Evolutionary conservation across 345 rosid genomes (phyloP), one percentile per base, ranked within the genome.

Genomic region (Mallotus nudiflorus): DNA sequence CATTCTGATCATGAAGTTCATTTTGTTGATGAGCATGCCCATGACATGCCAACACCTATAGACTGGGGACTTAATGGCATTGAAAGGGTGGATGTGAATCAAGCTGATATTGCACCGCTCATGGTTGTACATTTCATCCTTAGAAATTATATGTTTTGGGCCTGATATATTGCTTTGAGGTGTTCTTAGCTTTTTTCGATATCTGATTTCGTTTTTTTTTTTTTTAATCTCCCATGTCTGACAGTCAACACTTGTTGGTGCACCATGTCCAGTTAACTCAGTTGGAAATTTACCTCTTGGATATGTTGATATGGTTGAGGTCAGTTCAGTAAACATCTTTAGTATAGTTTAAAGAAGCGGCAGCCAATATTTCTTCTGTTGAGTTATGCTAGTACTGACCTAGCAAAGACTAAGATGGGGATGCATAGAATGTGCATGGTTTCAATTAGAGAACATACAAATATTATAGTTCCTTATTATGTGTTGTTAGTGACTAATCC

Each of bases 51-150:
- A 58, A 94, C 96, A 9, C 98, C 98, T 44, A 51, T 69, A 65
- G 88, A 76, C 2, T 94, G 98, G 98, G 97, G 89, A 59, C 92
- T 91, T 66, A 76, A 78, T 65, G 85, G 78, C 46, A 78, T 91
- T 58, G 98, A 94, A 85, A 88, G 98, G 77, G 90, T 91, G 66
- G 97, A 94, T 76, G 97, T 94, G 75, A 94, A 91, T 82, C 98
- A 94, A 87, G 97, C 96, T 75, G 97, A 94, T 85, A 90, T 94
- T 75, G 90, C 98, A 77, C 88, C 97, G 14, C 83, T 91, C 45
- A 90, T 94, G 98, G 98, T 94, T 80, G 56, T 71, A 56, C 24
- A 75, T 73, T 62, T 66, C 56, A 45, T 45, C 5, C 55, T 69
- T 55, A 31, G 62, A 19, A 25, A 40, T 49, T 57, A 37, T 46